Conservation (phyloP, 345 rosid species). For the Bruguiera sexangula region DNA sequence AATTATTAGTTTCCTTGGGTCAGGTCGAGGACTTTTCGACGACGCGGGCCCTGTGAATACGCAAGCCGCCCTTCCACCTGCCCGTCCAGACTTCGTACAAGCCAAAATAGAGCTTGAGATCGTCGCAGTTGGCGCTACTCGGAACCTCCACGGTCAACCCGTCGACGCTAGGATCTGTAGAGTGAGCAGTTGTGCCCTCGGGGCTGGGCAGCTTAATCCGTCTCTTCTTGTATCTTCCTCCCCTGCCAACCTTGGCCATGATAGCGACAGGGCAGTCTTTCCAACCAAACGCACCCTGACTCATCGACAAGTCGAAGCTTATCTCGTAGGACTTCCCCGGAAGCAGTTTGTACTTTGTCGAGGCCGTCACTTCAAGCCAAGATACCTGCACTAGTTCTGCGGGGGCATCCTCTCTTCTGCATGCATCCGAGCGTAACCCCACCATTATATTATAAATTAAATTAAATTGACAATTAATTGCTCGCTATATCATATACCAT, state of each 20-base stretch:
- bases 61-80: constrained; percentile 59
- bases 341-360: not conserved
- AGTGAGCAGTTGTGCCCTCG: not conserved
- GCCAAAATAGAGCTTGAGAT: constrained; percentile 46
- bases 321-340: constrained; percentile 25
- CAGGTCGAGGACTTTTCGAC: constrained; percentile 7
- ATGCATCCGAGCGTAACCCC: too few species aligned
- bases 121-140: not conserved
- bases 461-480: too few species aligned
- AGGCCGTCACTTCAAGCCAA: constrained; percentile 61
- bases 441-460: too few species aligned
- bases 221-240: constrained; percentile 36
- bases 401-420: not conserved
- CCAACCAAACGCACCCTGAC: constrained; percentile 51
- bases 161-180: not conserved
- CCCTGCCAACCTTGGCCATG: constrained; percentile 56
- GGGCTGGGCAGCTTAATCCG: constrained; percentile 21
- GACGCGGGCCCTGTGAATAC: constrained; percentile 34
- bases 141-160: not conserved
- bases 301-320: constrained; percentile 36
- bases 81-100: constrained; percentile 72
- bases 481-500: too few species aligned
- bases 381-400: constrained; percentile 48
- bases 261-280: constrained; percentile 38
- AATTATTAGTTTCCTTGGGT: too few species aligned